Evolutionary conservation across 2,329 filamentous ascomycete genomes (phyloP).

Genomic region (Diaporthe citrichinensis): DNA sequence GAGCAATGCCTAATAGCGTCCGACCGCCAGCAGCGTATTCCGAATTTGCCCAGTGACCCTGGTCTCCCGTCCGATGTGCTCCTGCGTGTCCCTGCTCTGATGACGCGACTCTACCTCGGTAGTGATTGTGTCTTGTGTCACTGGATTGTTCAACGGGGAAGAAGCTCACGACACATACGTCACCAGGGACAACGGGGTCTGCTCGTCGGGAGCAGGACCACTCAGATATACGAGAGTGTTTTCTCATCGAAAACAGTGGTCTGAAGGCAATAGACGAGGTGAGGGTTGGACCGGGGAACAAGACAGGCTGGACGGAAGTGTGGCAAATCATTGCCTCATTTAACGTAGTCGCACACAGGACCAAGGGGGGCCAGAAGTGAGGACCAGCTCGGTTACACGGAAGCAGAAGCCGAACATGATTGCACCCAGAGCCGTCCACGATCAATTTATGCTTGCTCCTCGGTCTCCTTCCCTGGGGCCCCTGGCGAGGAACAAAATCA

Average conservation of each 20-base stretch:
- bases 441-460: constrained; percentile 25
- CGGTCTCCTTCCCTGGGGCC: neutral
- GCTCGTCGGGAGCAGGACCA: neutral
- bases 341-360: constrained; percentile 25
- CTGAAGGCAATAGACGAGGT: constrained; percentile 12
- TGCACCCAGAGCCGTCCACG: constrained; percentile 4
- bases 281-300: neutral
- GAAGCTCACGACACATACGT: neutral
- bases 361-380: constrained; percentile 24
- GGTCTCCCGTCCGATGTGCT: constrained; percentile 3
- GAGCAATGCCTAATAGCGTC: constrained; percentile 4
- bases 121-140: constrained; percentile 1
- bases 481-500: neutral
- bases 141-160: neutral
- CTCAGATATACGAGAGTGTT: neutral
- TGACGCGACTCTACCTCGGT: neutral
- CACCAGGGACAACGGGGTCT: neutral
- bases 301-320: constrained; percentile 6
- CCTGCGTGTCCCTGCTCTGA: neutral
- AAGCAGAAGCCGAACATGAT: constrained; percentile 21
- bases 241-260: neutral
- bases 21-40: constrained; percentile 8
- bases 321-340: constrained; percentile 33
- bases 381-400: constrained; percentile 23
- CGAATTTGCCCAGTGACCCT: neutral